These are phyloP conservation scores for Diaporthe caulivora DNA, from an alignment of 2,329 filamentous ascomycete genomes.

Conservation along the genomic window DNA sequence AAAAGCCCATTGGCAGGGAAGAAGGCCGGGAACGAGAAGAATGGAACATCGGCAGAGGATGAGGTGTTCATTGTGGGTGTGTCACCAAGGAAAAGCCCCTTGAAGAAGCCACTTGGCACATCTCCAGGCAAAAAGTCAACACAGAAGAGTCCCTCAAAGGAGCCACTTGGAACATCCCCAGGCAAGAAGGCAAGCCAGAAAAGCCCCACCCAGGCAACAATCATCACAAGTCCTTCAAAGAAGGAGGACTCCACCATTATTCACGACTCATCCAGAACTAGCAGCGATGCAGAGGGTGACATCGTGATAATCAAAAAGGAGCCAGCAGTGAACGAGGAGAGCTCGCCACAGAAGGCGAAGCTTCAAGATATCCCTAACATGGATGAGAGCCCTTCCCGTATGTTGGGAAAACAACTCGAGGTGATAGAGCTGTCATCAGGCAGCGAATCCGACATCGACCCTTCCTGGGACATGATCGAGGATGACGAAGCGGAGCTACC, in stretches of 20 bases:
- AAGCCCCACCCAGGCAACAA: not conserved
- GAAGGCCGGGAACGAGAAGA: too few relatives aligned
- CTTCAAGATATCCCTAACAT: not conserved
- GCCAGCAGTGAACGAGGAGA: not conserved
- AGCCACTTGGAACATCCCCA: not conserved
- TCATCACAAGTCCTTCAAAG: not conserved
- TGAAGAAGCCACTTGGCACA: not conserved
- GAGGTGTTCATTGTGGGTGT: too few relatives aligned
- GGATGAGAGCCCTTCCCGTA: too few relatives aligned
- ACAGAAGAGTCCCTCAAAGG: not conserved
- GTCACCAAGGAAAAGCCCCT: not conserved
- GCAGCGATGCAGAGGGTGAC: not conserved
- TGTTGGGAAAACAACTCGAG: not conserved
- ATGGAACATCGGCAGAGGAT: too few relatives aligned
- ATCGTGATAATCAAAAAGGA: not conserved
- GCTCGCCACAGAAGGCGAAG: not conserved
- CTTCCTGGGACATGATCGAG: not conserved
- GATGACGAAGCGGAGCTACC: slow-evolving; percentile 6
- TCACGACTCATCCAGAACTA: not conserved
- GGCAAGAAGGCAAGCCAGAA: not conserved
- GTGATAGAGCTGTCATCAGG: slow-evolving; percentile 13
- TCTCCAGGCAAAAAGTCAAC: not conserved
- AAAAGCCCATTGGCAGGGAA: not conserved
- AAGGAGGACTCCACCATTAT: not conserved
- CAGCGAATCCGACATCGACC: slow-evolving; percentile 5